Conservation (phyloP, 176 grass and related monocot genomes). For the Cenchrus purpureus region DNA sequence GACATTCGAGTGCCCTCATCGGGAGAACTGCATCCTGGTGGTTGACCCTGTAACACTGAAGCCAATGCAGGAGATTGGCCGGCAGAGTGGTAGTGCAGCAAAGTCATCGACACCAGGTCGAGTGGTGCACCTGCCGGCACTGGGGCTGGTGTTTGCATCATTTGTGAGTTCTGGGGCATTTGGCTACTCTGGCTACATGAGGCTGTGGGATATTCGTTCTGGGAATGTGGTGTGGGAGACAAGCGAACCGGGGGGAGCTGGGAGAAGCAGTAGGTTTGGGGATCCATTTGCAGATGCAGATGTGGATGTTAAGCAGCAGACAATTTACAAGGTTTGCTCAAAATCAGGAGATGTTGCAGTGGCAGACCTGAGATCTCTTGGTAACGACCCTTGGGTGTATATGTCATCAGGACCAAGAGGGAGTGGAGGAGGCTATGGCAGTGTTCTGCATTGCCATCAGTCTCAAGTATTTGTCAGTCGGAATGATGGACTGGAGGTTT, state of each 20-base stretch:
- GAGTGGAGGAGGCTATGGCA: slow-evolving; percentile 67
- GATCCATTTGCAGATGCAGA: slow-evolving; percentile 84
- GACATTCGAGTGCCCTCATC: slow-evolving; percentile 76
- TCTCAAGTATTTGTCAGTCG: slow-evolving; percentile 82
- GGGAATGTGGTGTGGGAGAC: slow-evolving; percentile 88
- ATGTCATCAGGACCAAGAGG: slow-evolving; percentile 55
- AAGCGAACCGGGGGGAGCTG: slow-evolving; percentile 75
- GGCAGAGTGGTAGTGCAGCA: slow-evolving; percentile 81
- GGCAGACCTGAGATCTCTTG: slow-evolving; percentile 77
- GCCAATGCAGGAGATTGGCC: slow-evolving; percentile 67
- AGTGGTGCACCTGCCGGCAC: slow-evolving; percentile 66
- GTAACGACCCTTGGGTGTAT: slow-evolving; percentile 85
- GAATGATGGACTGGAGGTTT: slow-evolving; percentile 79
- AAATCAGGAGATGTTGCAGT: slow-evolving; percentile 80
- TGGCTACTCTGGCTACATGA: slow-evolving; percentile 95
- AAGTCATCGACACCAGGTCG: slow-evolving; percentile 61
- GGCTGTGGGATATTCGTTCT: slow-evolving; percentile 77
- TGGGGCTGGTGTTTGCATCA: slow-evolving; percentile 68
- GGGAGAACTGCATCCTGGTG: slow-evolving; percentile 82
- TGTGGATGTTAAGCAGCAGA: slow-evolving; percentile 57
- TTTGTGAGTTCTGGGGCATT: slow-evolving; percentile 79
- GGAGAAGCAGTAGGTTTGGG: slow-evolving; percentile 74
- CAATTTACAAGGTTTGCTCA: slow-evolving; percentile 86
- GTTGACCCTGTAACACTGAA: slow-evolving; percentile 74
- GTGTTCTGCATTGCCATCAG: slow-evolving; percentile 72